Evolutionary conservation across 257 asterid species (phyloP).

Genomic region (Henckelia pumila): DNA sequence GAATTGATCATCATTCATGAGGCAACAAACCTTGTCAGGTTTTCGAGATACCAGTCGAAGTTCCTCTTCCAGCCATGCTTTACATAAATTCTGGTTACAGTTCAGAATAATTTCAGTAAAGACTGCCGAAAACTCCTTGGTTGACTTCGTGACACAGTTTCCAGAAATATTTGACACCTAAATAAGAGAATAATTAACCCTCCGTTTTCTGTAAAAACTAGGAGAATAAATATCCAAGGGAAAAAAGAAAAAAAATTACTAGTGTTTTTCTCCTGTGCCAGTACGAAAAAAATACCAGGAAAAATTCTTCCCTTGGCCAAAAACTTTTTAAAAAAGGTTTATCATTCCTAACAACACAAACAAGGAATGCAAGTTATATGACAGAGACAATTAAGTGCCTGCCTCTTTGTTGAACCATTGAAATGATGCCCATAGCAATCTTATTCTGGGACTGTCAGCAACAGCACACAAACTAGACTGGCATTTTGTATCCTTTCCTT

Average conservation of each 20-base stretch:
- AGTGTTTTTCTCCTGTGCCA: background rate
- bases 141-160: conserved; percentile 34
- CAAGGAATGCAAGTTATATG: conserved; percentile 26
- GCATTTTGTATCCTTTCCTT: conserved; percentile 40
- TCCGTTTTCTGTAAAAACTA: conserved; percentile 1
- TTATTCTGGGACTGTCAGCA: conserved; percentile 77
- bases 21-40: conserved; percentile 58
- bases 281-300: background rate
- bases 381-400: conserved; percentile 42
- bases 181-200: conserved; percentile 23
- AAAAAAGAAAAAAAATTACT: background rate
- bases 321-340: conserved; percentile 1
- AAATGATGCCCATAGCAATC: conserved; percentile 80
- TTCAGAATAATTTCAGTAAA: conserved; percentile 53
- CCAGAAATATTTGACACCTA: conserved; percentile 67
- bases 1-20: conserved; percentile 7
- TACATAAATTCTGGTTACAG: conserved; percentile 71
- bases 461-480: conserved; percentile 73
- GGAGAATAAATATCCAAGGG: conserved; percentile 6
- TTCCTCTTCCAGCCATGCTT: conserved; percentile 92
- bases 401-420: conserved; percentile 90
- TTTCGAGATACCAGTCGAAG: conserved; percentile 44
- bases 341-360: conserved; percentile 12
- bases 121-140: conserved; percentile 37
- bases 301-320: background rate